Percentiles rank a stretch among this genome's conserved stretches.
These are phyloP conservation scores for Batkoa obscura DNA, from an alignment of 371 early-diverging fungal species.

Conservation along the genomic window DNA sequence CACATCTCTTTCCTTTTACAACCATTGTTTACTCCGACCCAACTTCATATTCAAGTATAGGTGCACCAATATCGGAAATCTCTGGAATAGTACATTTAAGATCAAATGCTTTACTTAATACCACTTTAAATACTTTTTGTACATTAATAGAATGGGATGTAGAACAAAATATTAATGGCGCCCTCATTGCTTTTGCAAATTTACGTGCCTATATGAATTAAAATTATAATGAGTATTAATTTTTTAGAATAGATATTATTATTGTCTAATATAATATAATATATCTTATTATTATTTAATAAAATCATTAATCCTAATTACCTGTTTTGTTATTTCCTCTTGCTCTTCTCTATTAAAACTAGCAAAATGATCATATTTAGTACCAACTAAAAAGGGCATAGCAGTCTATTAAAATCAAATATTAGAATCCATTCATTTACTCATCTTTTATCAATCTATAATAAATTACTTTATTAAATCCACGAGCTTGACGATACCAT, in stretches of 20 bases:
- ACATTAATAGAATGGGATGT: slow-evolving; percentile 86
- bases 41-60: slow-evolving; percentile 57
- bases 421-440: not conserved
- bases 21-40: not conserved
- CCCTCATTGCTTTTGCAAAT: slow-evolving; percentile 83
- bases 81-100: slow-evolving; percentile 80
- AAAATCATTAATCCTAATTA: slow-evolving; percentile 9
- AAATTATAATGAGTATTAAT: not conserved
- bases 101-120: slow-evolving; percentile 83
- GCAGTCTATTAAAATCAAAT: slow-evolving; percentile 37
- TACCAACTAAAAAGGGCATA: slow-evolving; percentile 87
- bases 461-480: slow-evolving; percentile 59
- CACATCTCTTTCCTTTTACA: too few relatives aligned
- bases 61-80: slow-evolving; percentile 75
- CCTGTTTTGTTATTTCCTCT: slow-evolving; percentile 81
- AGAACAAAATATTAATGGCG: slow-evolving; percentile 86
- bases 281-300: not conserved
- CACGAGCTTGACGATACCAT: slow-evolving; percentile 92
- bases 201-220: slow-evolving; percentile 39
- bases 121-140: slow-evolving; percentile 92
- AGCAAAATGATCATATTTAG: slow-evolving; percentile 89
- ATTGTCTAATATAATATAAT: slow-evolving; percentile 1
- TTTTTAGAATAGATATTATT: not conserved
- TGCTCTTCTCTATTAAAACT: slow-evolving; percentile 63
- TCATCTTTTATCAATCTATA: too few relatives aligned